Percentiles rank a stretch among this genome's conserved stretches.
Conservation (phyloP, 129 eudicot species). For the Flaveria bidentis region DNA sequence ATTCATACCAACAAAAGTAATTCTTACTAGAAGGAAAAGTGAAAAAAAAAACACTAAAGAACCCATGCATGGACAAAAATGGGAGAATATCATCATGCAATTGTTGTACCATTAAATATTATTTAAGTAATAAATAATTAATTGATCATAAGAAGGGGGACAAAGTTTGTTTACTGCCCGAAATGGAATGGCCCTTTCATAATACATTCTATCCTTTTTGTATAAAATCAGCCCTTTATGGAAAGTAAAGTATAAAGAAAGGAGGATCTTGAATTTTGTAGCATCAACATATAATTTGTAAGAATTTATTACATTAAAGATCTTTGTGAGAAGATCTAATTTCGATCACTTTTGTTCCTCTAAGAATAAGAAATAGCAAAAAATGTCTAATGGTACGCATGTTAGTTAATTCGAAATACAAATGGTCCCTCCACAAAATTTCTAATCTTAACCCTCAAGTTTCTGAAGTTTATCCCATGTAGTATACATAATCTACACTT, state of each 20-base stretch:
- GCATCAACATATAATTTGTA: background rate
- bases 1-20: background rate
- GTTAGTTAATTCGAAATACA: too few relatives aligned
- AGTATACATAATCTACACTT: too few relatives aligned
- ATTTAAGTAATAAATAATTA: background rate
- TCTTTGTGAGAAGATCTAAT: too few relatives aligned
- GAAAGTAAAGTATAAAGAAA: slow-evolving; percentile 10
- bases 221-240: slow-evolving; percentile 27
- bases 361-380: too few relatives aligned
- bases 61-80: background rate
- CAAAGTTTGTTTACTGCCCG: slow-evolving; percentile 28
- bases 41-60: background rate
- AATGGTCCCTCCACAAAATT: too few relatives aligned
- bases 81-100: background rate
- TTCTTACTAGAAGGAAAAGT: background rate
- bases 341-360: too few relatives aligned
- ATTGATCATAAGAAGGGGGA: slow-evolving; percentile 11
- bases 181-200: slow-evolving; percentile 28
- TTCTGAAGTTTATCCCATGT: too few relatives aligned
- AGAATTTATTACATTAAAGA: too few relatives aligned
- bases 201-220: background rate
- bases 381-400: too few relatives aligned
- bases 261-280: slow-evolving; percentile 28
- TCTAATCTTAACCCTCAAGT: too few relatives aligned
- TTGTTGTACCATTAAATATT: background rate